Evolutionary conservation across 2,329 filamentous ascomycete species (phyloP).

Genomic region (Calycina marina): DNA sequence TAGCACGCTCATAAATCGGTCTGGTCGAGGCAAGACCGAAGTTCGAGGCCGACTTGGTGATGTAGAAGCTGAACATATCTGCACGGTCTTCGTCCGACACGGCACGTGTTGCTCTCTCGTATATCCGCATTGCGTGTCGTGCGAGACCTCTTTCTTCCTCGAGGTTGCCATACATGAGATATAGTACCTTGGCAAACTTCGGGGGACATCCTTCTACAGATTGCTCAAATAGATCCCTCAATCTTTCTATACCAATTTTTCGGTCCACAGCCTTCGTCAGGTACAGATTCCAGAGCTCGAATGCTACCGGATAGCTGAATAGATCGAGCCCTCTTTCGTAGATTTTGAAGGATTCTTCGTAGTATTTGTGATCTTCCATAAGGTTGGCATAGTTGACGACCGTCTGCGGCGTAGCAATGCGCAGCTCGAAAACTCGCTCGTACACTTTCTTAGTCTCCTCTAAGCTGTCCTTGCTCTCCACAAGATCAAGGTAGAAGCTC

Average conservation of each 20-base stretch:
- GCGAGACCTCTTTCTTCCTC: conserved; percentile 93
- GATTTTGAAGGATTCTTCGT: conserved; percentile 93
- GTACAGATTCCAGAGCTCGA: conserved; percentile 97
- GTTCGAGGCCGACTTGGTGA: conserved; percentile 95
- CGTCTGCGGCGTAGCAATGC: conserved; percentile 94
- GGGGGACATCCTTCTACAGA: conserved; percentile 88
- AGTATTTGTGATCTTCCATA: conserved; percentile 87
- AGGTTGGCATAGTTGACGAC: conserved; percentile 98
- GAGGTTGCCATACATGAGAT: conserved; percentile 95
- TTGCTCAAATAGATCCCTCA: conserved; percentile 94
- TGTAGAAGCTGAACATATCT: conserved; percentile 99
- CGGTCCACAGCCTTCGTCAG: conserved; percentile 94
- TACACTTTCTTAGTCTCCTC: conserved; percentile 92
- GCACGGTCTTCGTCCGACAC: conserved; percentile 89
- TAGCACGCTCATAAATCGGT: conserved; percentile 91
- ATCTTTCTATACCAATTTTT: conserved; percentile 84
- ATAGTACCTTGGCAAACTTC: conserved; percentile 90
- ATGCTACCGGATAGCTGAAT: conserved; percentile 97
- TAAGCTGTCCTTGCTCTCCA: conserved; percentile 82
- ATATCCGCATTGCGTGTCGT: conserved; percentile 96
- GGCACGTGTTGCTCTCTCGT: conserved; percentile 88
- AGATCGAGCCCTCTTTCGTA: conserved; percentile 93
- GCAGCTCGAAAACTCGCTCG: conserved; percentile 93
- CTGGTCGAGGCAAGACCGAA: conserved; percentile 91
- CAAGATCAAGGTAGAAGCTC: conserved; percentile 97